Evolutionary conservation across 306 rosid species (phyloP).

Genomic region (Prosopis cineraria): DNA sequence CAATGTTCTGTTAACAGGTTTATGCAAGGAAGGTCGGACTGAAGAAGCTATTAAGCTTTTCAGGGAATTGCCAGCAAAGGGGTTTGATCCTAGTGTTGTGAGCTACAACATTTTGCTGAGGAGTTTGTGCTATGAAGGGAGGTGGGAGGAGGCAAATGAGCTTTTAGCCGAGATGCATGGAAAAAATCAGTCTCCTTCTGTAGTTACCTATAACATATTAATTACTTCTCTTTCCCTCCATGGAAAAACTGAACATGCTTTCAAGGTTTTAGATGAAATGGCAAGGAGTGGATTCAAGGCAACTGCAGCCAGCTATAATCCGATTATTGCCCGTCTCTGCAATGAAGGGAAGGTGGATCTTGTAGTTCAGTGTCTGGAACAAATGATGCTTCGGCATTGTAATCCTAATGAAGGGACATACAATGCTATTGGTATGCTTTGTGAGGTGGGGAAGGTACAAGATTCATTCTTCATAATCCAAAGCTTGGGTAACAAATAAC

Average conservation of each 20-base stretch:
- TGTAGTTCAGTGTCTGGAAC: constrained; percentile 69
- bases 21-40: constrained; percentile 91
- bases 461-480: constrained; percentile 75
- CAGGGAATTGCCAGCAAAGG: constrained; percentile 69
- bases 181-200: constrained; percentile 61
- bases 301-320: constrained; percentile 82
- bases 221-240: constrained; percentile 74
- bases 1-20: constrained; percentile 81
- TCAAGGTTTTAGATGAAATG: constrained; percentile 83
- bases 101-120: constrained; percentile 43
- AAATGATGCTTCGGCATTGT: constrained; percentile 62
- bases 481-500: constrained; percentile 56
- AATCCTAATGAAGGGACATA: constrained; percentile 77
- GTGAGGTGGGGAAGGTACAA: constrained; percentile 68
- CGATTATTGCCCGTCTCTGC: constrained; percentile 69
- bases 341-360: constrained; percentile 70
- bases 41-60: constrained; percentile 78
- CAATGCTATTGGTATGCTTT: constrained; percentile 77
- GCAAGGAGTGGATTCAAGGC: constrained; percentile 58
- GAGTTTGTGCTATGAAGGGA: constrained; percentile 68
- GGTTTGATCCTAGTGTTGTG: constrained; percentile 67
- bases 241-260: constrained; percentile 79
- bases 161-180: constrained; percentile 80
- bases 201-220: constrained; percentile 74
- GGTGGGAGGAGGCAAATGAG: constrained; percentile 85